phyloP scores from a whole-genome alignment of 495 filamentous ascomycete genomes.

The Penicilliopsis zonata region DNA sequence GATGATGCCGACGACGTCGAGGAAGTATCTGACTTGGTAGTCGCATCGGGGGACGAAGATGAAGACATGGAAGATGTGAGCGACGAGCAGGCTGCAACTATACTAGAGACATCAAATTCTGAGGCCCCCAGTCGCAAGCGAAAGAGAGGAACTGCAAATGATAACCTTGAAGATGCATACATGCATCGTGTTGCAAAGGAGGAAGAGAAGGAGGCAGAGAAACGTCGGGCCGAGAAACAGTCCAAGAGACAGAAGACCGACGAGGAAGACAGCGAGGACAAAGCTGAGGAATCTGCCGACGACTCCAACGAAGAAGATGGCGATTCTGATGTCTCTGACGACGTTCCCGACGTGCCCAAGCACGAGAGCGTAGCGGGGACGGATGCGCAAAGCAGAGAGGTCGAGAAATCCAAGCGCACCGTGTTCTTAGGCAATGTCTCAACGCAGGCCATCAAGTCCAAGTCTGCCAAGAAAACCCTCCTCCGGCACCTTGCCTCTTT shows the following conservation, averaged over 20 bases:
- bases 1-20: conserved; percentile 21
- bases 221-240: conserved; percentile 17
- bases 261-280: conserved; percentile 7
- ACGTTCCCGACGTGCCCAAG: conserved; percentile 24
- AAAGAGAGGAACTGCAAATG: conserved; percentile 56
- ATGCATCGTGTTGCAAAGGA: conserved; percentile 58
- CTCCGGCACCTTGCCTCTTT: conserved; percentile 54
- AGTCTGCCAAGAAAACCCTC: conserved; percentile 63
- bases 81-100: conserved; percentile 20
- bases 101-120: conserved; percentile 5
- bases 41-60: conserved; percentile 19
- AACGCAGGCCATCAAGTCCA: conserved; percentile 66
- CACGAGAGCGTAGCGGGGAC: conserved; percentile 44
- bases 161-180: conserved; percentile 73
- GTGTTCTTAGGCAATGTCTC: conserved; percentile 92
- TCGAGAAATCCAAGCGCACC: conserved; percentile 81
- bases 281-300: conserved; percentile 7
- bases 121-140: conserved; percentile 54
- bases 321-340: conserved; percentile 9
- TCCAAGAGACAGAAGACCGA: conserved; percentile 7
- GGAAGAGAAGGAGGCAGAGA: conserved; percentile 37
- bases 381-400: conserved; percentile 36
- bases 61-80: conserved; percentile 19
- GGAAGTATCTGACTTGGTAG: conserved; percentile 22
- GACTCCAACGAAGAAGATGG: conserved; percentile 10